These are phyloP conservation scores for Daldinia concentrica DNA, from an alignment of 495 filamentous ascomycete species.

Conservation along the genomic window DNA sequence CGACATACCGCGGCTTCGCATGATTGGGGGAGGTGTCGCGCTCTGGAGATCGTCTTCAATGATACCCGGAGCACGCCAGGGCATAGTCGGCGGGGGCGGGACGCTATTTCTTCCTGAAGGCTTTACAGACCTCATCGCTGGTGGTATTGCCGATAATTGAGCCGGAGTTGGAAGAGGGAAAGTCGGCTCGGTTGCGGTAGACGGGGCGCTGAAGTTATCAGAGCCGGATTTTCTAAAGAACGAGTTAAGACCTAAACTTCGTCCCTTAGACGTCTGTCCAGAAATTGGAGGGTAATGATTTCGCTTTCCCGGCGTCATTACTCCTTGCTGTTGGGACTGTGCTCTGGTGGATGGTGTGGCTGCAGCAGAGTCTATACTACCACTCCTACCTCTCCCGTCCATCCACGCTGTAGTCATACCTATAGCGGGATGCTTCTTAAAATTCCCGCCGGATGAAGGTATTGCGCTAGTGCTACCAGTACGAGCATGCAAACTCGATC, in stretches of 20 bases:
- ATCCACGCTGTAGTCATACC: constrained; percentile 12
- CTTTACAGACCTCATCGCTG: constrained; percentile 8
- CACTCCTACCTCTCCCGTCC: constrained; percentile 49
- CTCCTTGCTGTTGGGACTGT: constrained; percentile 11
- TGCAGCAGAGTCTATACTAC: constrained; percentile 49
- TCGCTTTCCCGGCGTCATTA: constrained; percentile 44
- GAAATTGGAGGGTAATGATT: constrained; percentile 59
- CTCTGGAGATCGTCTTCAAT: constrained; percentile 47
- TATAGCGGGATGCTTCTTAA: constrained; percentile 42
- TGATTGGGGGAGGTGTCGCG: constrained; percentile 59
- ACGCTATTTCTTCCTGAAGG: constrained; percentile 40
- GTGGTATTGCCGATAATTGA: constrained; percentile 24
- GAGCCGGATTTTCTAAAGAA: constrained; percentile 52
- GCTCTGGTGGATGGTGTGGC: constrained; percentile 3
- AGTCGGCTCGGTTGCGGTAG: constrained; percentile 49
- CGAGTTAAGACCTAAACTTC: constrained; percentile 47
- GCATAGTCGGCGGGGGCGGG: constrained; percentile 40
- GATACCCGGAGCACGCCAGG: constrained; percentile 34
- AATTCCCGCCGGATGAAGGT: constrained; percentile 35
- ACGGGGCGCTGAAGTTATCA: constrained; percentile 40
- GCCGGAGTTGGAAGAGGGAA: constrained; percentile 42
- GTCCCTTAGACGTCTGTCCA: constrained; percentile 48
- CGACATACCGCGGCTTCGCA: constrained; percentile 47
- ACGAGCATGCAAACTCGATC: constrained; percentile 55
- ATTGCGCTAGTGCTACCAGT: constrained; percentile 42